Conservation (phyloP, 2,329 filamentous ascomycete genomes). For the Chaetomiaceae sp. region DNA sequence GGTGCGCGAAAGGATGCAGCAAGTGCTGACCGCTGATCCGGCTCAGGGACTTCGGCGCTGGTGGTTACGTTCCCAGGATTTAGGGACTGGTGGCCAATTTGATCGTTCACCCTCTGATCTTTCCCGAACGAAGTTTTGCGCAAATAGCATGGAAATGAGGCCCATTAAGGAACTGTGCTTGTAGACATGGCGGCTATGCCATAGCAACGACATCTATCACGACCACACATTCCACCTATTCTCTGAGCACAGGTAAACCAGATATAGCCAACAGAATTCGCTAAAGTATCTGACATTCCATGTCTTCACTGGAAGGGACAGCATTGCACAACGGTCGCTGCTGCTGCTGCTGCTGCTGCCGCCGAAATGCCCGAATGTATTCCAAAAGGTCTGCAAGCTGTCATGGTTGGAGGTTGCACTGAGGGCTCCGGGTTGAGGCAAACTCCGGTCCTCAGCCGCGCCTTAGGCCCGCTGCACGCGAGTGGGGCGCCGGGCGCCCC, state of each 20-base stretch:
- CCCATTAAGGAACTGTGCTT: background rate
- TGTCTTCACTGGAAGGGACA: too few relatives aligned
- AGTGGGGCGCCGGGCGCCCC: conserved; percentile 10
- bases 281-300: too few relatives aligned
- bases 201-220: too few relatives aligned
- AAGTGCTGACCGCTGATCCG: background rate
- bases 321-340: too few relatives aligned
- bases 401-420: background rate
- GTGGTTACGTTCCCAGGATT: background rate
- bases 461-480: background rate
- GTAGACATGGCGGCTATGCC: background rate
- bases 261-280: too few relatives aligned
- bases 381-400: too few relatives aligned
- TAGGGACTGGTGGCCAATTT: background rate
- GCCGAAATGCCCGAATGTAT: too few relatives aligned
- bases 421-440: too few relatives aligned
- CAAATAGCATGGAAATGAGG: background rate
- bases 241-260: too few relatives aligned
- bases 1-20: background rate
- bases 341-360: too few relatives aligned
- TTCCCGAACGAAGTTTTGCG: background rate
- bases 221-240: too few relatives aligned
- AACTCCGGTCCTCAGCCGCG: too few relatives aligned
- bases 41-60: background rate
- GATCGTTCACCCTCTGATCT: background rate